These are phyloP conservation scores for Geranium brycei DNA, from an alignment of 345 rosid species.

Conservation along the genomic window DNA sequence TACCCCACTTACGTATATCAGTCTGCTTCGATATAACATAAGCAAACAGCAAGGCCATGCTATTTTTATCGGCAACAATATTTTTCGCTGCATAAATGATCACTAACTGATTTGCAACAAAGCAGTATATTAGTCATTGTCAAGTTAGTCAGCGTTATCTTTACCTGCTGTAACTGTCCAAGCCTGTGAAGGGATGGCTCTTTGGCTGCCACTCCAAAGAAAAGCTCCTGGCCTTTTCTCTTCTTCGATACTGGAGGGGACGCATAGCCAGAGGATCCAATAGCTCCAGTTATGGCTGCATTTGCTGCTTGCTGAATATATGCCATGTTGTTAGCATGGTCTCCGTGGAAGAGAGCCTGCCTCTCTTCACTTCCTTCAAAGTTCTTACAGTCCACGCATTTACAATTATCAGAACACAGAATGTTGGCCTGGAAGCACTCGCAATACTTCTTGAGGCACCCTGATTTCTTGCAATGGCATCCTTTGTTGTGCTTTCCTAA, in stretches of 20 bases:
- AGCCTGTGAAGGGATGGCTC: slow-evolving; percentile 47
- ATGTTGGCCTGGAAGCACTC: slow-evolving; percentile 97
- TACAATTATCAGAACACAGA: slow-evolving; percentile 93
- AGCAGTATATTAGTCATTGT: background rate
- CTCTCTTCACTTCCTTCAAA: slow-evolving; percentile 98
- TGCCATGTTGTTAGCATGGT: slow-evolving; percentile 68
- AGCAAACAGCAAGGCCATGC: background rate
- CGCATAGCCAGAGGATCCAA: slow-evolving; percentile 86
- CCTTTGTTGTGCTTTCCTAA: slow-evolving; percentile 96
- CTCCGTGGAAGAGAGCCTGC: slow-evolving; percentile 85
- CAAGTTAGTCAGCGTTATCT: slow-evolving; percentile 7
- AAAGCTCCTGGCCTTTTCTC: slow-evolving; percentile 73
- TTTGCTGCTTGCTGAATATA: slow-evolving; percentile 97
- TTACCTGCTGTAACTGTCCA: slow-evolving; percentile 68
- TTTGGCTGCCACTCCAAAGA: slow-evolving; percentile 49
- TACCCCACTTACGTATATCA: background rate
- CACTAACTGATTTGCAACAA: background rate
- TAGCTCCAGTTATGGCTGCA: slow-evolving; percentile 97
- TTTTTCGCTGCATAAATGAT: background rate
- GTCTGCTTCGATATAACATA: background rate
- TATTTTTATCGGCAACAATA: background rate
- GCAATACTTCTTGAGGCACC: slow-evolving; percentile 96
- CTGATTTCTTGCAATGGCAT: slow-evolving; percentile 97
- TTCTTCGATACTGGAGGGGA: slow-evolving; percentile 61
- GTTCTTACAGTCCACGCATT: slow-evolving; percentile 94